phyloP scores from a whole-genome alignment of 768 basidiomycete species.

The Suillus clintonianus region DNA sequence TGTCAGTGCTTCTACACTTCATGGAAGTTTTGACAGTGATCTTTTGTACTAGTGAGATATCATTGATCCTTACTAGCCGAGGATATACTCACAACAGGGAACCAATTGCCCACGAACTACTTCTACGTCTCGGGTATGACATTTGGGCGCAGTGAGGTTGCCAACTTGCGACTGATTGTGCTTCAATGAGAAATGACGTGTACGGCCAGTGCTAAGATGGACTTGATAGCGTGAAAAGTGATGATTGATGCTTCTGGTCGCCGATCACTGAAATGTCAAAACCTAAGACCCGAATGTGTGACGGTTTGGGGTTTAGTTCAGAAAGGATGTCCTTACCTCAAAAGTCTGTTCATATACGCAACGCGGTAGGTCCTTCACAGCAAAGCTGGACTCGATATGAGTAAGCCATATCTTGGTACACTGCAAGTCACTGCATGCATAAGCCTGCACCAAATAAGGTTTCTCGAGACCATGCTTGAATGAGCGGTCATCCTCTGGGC shows the following conservation, averaged over 20 bases:
- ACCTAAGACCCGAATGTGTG: not conserved
- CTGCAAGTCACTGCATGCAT: not conserved
- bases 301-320: not conserved
- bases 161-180: not conserved
- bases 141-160: not conserved
- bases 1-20: not conserved
- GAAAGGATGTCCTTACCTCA: not conserved
- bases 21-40: not conserved
- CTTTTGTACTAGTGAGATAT: not conserved
- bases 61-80: not conserved
- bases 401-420: not conserved
- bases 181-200: not conserved
- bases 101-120: not conserved
- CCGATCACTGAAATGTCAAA: not conserved
- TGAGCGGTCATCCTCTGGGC: not conserved
- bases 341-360: not conserved
- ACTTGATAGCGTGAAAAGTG: not conserved
- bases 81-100: not conserved
- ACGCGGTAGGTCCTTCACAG: not conserved
- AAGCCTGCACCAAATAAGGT: not conserved
- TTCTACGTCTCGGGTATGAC: not conserved
- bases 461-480: not conserved
- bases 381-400: not conserved
- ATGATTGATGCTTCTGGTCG: not conserved
- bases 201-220: not conserved